Base-by-base conservation (phyloP, 2,329 filamentous ascomycete genomes). In the Neobulgaria alba region DNA sequence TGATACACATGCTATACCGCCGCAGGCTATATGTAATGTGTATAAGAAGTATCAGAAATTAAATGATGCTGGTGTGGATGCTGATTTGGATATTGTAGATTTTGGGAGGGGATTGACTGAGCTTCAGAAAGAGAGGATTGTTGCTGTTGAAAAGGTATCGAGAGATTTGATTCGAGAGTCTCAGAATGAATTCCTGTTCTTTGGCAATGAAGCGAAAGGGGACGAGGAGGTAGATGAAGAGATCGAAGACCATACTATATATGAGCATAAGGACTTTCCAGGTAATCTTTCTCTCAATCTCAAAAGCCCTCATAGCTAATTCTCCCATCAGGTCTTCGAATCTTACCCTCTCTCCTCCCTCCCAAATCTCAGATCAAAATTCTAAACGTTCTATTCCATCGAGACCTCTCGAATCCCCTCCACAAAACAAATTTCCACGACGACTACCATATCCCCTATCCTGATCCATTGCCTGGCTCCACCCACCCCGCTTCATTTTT, bases 391-490 rank as follows among this genome's bases (percentile, higher is more conserved):
- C 73, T 95, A 45, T 68, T 95, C 20, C 86, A 93, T 61, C 73
- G 75, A 38, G 83, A 93, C 57, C 74, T 94, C 10, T 78, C 80
- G 43, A 77, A 84, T 49, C 77, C 79, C 2, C 60, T 67, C 3
- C 88, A 96, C 61, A 77, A 84, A 57, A 95, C 88, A 36, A 98
- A 96, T 61, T 67, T 96, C 17, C 84, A 92, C 60, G 69, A 86
- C 1, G 85, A 92, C 62, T 87, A 90, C 61, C 59, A 77, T 14
- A 63, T 93, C 7, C 71, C 76, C 2, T 89, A 89, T 52, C 38
- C 52, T 9, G 29, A 49, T 14, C 17, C 42, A 5, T 20, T 19
- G 0, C 3, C 40, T 59, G 14, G 42, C 36, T 45, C 50, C 3
- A 16, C 33, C 12, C 30, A 43, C 4, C 43, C 37, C 5, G 49